phyloP scores from a whole-genome alignment of 768 basidiomycete species.

The Russula brevipes region DNA sequence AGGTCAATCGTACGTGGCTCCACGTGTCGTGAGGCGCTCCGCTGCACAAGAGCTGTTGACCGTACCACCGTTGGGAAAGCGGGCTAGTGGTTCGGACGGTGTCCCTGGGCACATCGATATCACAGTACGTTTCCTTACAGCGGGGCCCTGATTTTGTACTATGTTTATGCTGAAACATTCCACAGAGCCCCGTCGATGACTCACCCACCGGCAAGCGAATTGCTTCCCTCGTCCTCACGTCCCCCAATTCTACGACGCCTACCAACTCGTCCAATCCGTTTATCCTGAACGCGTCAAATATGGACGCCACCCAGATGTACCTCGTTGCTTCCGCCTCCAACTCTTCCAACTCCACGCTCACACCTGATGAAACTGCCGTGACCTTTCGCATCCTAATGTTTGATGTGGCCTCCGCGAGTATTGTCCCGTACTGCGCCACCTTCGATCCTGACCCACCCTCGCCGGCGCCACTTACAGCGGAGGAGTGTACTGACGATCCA shows the following conservation, averaged over 20 bases:
- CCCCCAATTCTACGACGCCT: conserved; percentile 10
- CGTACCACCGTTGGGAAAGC: conserved; percentile 1
- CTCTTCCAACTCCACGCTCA: conserved; percentile 1
- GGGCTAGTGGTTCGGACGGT: conserved; percentile 23
- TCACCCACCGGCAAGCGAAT: conserved; percentile 34
- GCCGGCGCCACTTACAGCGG: conserved; percentile 47
- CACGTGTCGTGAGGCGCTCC: conserved; percentile 21
- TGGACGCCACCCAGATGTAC: conserved; percentile 31
- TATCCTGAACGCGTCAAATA: conserved; percentile 33
- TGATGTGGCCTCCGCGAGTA: conserved; percentile 34
- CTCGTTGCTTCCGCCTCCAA: conserved; percentile 25
- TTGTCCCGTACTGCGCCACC: conserved; percentile 52
- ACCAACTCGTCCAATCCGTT: conserved; percentile 22
- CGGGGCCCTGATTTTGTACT: conserved; percentile 9
- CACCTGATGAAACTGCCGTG: conserved; percentile 33
- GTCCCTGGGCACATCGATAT: conserved; percentile 46
- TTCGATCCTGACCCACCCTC: conserved; percentile 49
- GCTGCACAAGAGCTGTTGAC: conserved; percentile 17
- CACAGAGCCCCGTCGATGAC: conserved; percentile 35
- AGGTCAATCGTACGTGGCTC: conserved; percentile 23
- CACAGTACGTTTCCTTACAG: conserved; percentile 36
- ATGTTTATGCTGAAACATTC: neutral
- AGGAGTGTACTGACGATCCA: conserved; percentile 35
- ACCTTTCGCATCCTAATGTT: conserved; percentile 43
- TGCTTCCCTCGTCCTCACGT: conserved; percentile 39